These are phyloP conservation scores for Plasmodium knowlesi DNA, from an alignment of 169 alveolate species.

Conservation along the genomic window DNA sequence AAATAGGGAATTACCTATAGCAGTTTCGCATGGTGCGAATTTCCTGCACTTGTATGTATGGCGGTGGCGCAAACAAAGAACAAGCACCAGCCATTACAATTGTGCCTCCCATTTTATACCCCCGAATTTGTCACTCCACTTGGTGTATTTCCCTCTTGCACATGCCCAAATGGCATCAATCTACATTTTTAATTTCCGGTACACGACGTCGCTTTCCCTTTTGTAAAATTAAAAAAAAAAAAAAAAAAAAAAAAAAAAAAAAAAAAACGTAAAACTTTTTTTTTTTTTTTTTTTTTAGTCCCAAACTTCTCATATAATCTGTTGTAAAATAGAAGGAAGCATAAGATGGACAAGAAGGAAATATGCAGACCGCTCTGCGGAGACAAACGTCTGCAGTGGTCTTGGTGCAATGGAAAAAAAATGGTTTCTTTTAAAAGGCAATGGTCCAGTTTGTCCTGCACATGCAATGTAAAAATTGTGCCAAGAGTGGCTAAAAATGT, in stretches of 20 bases:
- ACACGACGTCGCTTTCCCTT: background rate
- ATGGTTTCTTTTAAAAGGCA: background rate
- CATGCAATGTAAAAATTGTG: background rate
- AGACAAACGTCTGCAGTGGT: background rate
- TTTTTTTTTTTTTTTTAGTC: slow-evolving; percentile 1
- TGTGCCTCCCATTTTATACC: background rate
- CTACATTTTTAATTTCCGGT: background rate
- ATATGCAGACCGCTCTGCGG: background rate
- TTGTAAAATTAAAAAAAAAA: background rate
- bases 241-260: background rate
- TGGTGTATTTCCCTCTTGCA: background rate
- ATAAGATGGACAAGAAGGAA: background rate
- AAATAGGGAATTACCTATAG: slow-evolving; percentile 23
- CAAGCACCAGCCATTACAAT: background rate
- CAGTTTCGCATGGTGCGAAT: background rate
- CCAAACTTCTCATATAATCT: background rate
- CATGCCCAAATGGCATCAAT: background rate
- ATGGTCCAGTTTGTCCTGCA: slow-evolving; percentile 11
- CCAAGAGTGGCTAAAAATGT: background rate
- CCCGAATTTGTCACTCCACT: background rate
- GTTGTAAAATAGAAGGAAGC: background rate
- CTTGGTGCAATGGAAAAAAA: background rate
- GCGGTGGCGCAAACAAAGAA: background rate
- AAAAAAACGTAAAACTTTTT: background rate
- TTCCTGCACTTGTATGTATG: background rate